Base-by-base conservation (phyloP, 2,329 filamentous ascomycete genomes). In the Capronia epimyces region DNA sequence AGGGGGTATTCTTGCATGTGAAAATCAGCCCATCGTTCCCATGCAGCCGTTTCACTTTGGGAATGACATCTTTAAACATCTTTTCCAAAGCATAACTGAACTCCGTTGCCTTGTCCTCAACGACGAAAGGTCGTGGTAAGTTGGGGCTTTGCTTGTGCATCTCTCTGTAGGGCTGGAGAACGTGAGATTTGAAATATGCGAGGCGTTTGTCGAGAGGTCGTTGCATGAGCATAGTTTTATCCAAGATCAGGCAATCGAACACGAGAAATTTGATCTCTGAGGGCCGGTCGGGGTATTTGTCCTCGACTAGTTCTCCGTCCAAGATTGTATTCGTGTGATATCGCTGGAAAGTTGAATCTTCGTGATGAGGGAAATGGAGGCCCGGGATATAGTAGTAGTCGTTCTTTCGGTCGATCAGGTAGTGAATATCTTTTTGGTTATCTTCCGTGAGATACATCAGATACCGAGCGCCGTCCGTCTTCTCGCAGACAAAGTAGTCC, bases 401-500 rank as follows among this genome's bases (percentile, higher is more conserved):
- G 72, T 98, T 97, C 72, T 90, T 95, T 65, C 93, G 89, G 71
- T 98, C 91, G 71, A 98, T 95, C 50, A 98, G 78, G 72, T 95
- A 96, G 65, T 93, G 87, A 20, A 84, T 79, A 20, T 75, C 73
- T 65, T 85, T 84, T 6, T 74, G 68, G 16, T 66, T 65, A 31
- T 73, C 70, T 49, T 66, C 65, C 44, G 87, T 89, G 59, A 93
- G 82, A 74, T 94, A 97, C 58, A 98, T 80, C n/a, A 98, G 80
- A 68, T 94, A 96, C 57, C 93, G 83, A 57, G 97, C 88, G 48
- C 93, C 93, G 66, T 98, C 93, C 1, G 91, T 95, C 74, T 98
- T 98, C 71, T 98, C 93, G 75, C 91, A 96, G 58, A 98, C 86
- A 67, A 90, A 98, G 74, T 97, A 98, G 70, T 97, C 93, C 65